A percentile compares a stretch with the other conserved stretches of the same genome.
Evolutionary conservation across 495 filamentous ascomycete genomes (phyloP).

Genomic region (Filosporella fistucella): DNA sequence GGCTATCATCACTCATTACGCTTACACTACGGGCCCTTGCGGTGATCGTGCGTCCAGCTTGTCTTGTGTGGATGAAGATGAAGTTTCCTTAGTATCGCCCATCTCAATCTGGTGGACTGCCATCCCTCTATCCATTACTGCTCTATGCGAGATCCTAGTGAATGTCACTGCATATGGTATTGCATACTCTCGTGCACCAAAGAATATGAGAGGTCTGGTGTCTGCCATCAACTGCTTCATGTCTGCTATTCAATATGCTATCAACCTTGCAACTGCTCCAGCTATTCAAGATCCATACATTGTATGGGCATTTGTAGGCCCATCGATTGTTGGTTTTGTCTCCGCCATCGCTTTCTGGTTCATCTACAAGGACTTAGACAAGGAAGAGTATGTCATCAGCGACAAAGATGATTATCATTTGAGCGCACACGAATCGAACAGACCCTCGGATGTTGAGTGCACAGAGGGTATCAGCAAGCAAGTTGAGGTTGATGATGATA

Average conservation of each 20-base stretch:
- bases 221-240: conserved; percentile 54
- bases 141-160: conserved; percentile 61
- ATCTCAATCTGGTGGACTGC: conserved; percentile 36
- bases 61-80: conserved; percentile 28
- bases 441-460: too few relatives aligned
- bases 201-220: conserved; percentile 63
- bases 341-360: conserved; percentile 41
- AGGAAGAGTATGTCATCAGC: conserved; percentile 38
- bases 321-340: conserved; percentile 36
- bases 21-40: conserved; percentile 54
- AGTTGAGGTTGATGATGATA: too few relatives aligned
- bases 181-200: conserved; percentile 63
- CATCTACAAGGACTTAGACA: conserved; percentile 38
- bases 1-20: conserved; percentile 65
- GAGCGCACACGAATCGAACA: too few relatives aligned
- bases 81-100: conserved; percentile 37
- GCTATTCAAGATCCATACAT: conserved; percentile 56
- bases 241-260: conserved; percentile 48
- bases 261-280: conserved; percentile 49
- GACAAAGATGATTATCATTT: too few relatives aligned
- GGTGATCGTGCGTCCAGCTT: conserved; percentile 33
- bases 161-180: conserved; percentile 69
- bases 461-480: too few relatives aligned
- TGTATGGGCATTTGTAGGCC: conserved; percentile 47
- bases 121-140: conserved; percentile 43